These are phyloP conservation scores for Pueraria montana DNA, from an alignment of 306 rosid species.

Conservation along the genomic window DNA sequence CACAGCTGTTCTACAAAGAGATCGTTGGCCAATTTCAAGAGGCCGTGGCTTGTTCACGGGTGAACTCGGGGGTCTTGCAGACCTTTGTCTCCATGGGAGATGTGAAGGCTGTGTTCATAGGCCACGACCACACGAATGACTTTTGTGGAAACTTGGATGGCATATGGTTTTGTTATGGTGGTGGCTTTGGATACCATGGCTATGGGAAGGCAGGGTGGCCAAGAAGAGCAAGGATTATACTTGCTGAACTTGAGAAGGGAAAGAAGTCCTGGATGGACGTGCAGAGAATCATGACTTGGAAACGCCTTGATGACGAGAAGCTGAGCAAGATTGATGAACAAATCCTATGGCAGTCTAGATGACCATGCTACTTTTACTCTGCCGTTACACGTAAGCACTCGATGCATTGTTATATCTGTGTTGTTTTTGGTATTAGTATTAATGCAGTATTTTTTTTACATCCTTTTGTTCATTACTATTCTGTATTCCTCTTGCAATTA, in stretches of 20 bases:
- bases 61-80: slow-evolving; percentile 77
- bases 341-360: slow-evolving; percentile 49
- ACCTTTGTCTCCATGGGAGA: slow-evolving; percentile 76
- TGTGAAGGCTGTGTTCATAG: slow-evolving; percentile 93
- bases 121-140: slow-evolving; percentile 92
- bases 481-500: slow-evolving; percentile 6
- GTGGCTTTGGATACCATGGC: slow-evolving; percentile 94
- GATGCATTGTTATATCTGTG: background rate
- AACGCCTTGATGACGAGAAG: slow-evolving; percentile 81
- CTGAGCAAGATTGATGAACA: slow-evolving; percentile 86
- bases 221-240: slow-evolving; percentile 83
- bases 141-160: slow-evolving; percentile 87
- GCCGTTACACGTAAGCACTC: slow-evolving; percentile 1
- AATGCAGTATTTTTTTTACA: background rate
- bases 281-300: slow-evolving; percentile 83
- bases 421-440: background rate
- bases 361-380: background rate
- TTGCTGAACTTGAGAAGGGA: slow-evolving; percentile 75
- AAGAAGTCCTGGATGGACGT: slow-evolving; percentile 69
- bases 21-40: slow-evolving; percentile 82
- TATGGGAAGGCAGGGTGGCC: slow-evolving; percentile 88
- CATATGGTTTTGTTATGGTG: slow-evolving; percentile 97
- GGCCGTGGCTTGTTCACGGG: slow-evolving; percentile 79
- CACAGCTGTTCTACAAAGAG: slow-evolving; percentile 61
- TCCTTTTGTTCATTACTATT: background rate